phyloP scores from a whole-genome alignment of 805 yeast genomes.

The Babjeviella inositovora region DNA sequence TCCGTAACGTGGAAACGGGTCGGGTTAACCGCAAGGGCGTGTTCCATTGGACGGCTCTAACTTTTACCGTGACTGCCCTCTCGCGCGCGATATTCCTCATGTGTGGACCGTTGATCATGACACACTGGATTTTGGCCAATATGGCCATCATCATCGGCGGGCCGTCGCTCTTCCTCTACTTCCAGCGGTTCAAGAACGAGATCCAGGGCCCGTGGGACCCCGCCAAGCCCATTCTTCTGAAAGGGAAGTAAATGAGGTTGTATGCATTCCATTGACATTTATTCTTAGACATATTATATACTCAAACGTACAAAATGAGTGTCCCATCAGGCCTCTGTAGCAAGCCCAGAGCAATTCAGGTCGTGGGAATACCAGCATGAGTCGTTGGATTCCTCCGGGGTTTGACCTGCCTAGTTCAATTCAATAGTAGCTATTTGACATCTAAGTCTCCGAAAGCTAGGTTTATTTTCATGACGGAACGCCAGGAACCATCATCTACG shows the following conservation, averaged over 20 bases:
- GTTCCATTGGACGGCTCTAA: conserved; percentile 14
- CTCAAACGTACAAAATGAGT: too few species aligned
- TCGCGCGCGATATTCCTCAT: conserved; percentile 14
- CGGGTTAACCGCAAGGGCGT: conserved; percentile 5
- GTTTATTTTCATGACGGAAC: too few species aligned
- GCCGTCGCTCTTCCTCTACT: conserved; percentile 53
- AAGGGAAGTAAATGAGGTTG: conserved; percentile 2
- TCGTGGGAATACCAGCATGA: too few species aligned
- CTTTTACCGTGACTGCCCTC: conserved; percentile 11
- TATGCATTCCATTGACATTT: too few species aligned
- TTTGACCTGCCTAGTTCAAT: too few species aligned
- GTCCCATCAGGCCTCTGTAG: too few species aligned
- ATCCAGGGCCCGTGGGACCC: conserved; percentile 91
- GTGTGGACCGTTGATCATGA: conserved; percentile 21
- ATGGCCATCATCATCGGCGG: conserved; percentile 32
- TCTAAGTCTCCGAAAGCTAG: too few species aligned
- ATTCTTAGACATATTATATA: too few species aligned
- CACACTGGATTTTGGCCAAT: conserved; percentile 34
- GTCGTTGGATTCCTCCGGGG: too few species aligned
- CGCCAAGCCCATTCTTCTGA: conserved; percentile 58
- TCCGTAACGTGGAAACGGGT: conserved; percentile 9
- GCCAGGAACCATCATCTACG: conserved; percentile 19
- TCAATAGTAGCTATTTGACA: too few species aligned
- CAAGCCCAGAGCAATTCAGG: too few species aligned
- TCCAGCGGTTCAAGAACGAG: conserved; percentile 74